Percentiles rank a stretch among this genome's conserved stretches.
These are phyloP conservation scores for Salix viminalis DNA, from an alignment of 345 rosid genomes.

Conservation along the genomic window DNA sequence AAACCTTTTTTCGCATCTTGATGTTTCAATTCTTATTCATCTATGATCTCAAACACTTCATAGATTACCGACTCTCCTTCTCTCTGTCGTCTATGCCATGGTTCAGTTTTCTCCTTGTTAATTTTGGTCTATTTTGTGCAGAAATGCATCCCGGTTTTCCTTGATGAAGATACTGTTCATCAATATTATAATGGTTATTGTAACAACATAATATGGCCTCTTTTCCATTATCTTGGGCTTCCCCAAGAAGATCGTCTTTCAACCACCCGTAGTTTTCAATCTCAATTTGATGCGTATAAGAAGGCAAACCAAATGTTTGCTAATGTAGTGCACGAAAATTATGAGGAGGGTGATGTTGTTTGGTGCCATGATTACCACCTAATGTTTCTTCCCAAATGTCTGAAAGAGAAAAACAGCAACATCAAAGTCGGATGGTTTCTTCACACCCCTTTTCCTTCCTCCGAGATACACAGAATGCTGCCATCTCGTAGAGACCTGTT, in stretches of 20 bases:
- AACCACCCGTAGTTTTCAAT: conserved; percentile 55
- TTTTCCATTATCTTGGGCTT: conserved; percentile 59
- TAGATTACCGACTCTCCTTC: not conserved
- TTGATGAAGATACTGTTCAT: conserved; percentile 48
- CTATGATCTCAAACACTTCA: not conserved
- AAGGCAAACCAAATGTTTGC: conserved; percentile 62
- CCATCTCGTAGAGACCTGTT: conserved; percentile 53
- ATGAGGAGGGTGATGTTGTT: conserved; percentile 57
- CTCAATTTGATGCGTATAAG: conserved; percentile 59
- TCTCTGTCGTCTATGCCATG: not conserved
- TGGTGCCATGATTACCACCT: conserved; percentile 63
- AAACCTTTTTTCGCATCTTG: conserved; percentile 5
- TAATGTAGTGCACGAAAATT: conserved; percentile 42
- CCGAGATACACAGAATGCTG: conserved; percentile 52
- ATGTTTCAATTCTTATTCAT: not conserved
- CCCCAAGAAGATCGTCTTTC: conserved; percentile 62
- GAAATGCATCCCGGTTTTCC: conserved; percentile 63
- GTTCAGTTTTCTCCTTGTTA: conserved; percentile 8
- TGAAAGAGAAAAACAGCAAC: conserved; percentile 37
- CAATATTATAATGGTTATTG: conserved; percentile 61
- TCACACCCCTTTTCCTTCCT: conserved; percentile 58
- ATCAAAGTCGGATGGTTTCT: conserved; percentile 66
- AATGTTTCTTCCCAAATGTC: conserved; percentile 54
- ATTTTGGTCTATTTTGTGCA: conserved; percentile 23
- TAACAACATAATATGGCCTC: conserved; percentile 59